Conservation (phyloP, 2,329 filamentous ascomycete species). For the Blastomyces gilchristii region DNA sequence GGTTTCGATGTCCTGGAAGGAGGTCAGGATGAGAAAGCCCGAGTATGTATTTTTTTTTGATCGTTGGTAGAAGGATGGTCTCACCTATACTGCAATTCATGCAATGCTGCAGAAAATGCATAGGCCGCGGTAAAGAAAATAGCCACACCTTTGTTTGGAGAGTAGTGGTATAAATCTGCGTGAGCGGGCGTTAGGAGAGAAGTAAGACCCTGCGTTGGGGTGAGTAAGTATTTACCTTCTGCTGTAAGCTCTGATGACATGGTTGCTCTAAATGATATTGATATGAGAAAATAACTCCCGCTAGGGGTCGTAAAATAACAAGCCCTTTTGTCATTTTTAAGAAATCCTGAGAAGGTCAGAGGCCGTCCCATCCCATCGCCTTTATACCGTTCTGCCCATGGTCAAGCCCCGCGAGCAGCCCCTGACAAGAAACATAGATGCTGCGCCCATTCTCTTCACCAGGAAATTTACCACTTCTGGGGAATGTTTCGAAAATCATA, state of each 20-base stretch:
- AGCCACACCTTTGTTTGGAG: slow-evolving; percentile 3
- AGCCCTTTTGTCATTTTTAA: neutral
- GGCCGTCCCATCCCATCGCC: neutral
- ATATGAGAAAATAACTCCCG: neutral
- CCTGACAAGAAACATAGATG: neutral
- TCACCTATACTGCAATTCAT: slow-evolving; percentile 6
- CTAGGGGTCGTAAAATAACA: neutral
- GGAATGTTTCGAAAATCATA: no score
- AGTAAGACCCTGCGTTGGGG: neutral
- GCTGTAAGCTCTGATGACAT: neutral
- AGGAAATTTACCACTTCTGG: neutral
- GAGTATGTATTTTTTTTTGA: neutral
- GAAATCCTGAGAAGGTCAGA: neutral
- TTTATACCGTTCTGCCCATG: neutral
- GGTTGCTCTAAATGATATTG: neutral
- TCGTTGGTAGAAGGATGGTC: neutral
- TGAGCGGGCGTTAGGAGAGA: neutral
- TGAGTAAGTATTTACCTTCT: neutral
- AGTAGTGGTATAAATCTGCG: slow-evolving; percentile 6
- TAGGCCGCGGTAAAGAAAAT: slow-evolving; percentile 4
- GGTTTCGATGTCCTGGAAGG: neutral
- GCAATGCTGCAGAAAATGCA: neutral
- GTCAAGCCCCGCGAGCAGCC: no score
- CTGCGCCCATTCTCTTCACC: neutral
- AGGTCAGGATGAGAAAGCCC: neutral